These are phyloP conservation scores for Myxozyma neotropica DNA, from an alignment of 805 yeast genomes.

Conservation along the genomic window DNA sequence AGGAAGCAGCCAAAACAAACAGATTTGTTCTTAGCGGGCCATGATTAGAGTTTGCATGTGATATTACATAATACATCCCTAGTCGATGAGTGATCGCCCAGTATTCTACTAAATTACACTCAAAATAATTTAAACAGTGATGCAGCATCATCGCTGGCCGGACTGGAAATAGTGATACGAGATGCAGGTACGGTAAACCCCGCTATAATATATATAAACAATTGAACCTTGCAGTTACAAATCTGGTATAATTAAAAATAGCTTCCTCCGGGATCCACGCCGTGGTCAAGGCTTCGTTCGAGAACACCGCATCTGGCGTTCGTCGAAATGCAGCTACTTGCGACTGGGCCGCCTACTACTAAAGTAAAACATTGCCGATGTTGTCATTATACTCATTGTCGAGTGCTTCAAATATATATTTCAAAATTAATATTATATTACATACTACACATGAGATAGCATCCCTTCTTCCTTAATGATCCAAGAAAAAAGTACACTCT, in stretches of 20 bases:
- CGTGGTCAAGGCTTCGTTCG: not conserved
- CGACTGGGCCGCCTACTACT: too few species aligned
- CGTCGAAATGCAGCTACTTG: too few species aligned
- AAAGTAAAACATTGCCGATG: too few species aligned
- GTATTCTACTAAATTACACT: too few species aligned
- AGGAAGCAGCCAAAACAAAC: too few species aligned
- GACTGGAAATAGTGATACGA: too few species aligned
- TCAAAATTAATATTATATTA: not conserved
- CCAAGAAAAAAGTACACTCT: too few species aligned
- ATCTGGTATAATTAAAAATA: not conserved
- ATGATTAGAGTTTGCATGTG: not conserved
- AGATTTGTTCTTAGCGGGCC: not conserved
- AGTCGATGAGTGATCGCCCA: too few species aligned
- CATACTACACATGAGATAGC: not conserved
- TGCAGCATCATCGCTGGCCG: not conserved
- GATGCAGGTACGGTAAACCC: too few species aligned
- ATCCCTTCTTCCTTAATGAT: not conserved
- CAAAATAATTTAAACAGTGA: not conserved
- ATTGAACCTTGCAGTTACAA: too few species aligned
- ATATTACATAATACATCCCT: too few species aligned
- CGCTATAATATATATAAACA: not conserved
- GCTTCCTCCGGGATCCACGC: not conserved
- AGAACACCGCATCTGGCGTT: too few species aligned
- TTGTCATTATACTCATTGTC: not conserved
- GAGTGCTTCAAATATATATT: not conserved